Evolutionary conservation across 2,329 filamentous ascomycete genomes (phyloP), one percentile per base, ranked within the genome.

Genomic region (Rhytidhysteron rufulum): DNA sequence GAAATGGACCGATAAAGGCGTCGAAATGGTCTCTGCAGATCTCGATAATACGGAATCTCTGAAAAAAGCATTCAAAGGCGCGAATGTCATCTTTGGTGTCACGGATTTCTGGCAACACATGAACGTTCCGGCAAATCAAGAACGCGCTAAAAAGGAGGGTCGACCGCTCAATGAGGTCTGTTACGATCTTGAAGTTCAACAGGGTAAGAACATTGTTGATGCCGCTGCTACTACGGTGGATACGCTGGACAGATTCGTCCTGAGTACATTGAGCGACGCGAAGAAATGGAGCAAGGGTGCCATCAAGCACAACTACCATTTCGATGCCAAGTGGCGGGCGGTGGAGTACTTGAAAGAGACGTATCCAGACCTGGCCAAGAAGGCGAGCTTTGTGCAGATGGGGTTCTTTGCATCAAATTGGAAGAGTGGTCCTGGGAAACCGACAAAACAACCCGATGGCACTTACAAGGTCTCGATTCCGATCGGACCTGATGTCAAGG

Each of bases 1-100:
- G 27, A 55, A 39, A 15, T 58, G 62, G 41, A 46, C 46, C 15
- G 43, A 34, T 2, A 47, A 45, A 21, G 65, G 64, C 19, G 49
- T 64, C 15, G 64, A 68, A 19, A 44, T 68, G 13, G 54, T 67
- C 5, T 25, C 50, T 29, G 64, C 49, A 2, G 57, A 69, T 30
- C 45, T 62, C 21, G 50, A 66, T 39, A 55, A 65, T 22, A 35
- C 50, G 1, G 39, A 42, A 2, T 58, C 57, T 1, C 55, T 69
- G 11, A 40, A 46, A n/a, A 17, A 35, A 4, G 63, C 64, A 4
- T 69, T 70, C 49, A 8, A 45, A n/a, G 64, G 58, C 27, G 62
- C 66, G 13, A 48, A 50, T 29, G 52, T 44, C 43, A 63, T 69
- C 49, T 69, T 66, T 55, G 46, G 51, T 34, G 51, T 58, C 31